phyloP scores from a whole-genome alignment of 2,329 filamentous ascomycete genomes.

The Pseudopithomyces maydicus region DNA sequence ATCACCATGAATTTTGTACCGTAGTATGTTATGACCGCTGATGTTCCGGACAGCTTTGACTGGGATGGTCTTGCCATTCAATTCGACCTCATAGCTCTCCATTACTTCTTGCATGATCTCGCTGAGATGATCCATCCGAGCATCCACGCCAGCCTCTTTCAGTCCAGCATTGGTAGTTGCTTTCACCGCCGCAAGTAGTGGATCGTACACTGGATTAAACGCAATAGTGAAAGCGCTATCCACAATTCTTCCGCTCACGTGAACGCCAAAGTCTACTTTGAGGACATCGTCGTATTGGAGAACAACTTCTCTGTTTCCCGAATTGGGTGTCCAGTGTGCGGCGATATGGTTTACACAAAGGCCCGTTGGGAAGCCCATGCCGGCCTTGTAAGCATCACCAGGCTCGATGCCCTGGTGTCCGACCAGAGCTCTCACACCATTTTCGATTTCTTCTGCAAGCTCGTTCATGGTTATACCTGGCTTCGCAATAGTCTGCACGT shows the following conservation, averaged over 20 bases:
- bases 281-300: slow-evolving; percentile 75
- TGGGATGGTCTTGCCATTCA: slow-evolving; percentile 75
- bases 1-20: slow-evolving; percentile 86
- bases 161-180: slow-evolving; percentile 77
- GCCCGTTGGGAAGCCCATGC: slow-evolving; percentile 85
- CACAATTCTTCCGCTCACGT: slow-evolving; percentile 72
- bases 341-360: slow-evolving; percentile 82
- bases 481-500: slow-evolving; percentile 76
- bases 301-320: slow-evolving; percentile 79
- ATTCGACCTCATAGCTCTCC: slow-evolving; percentile 87
- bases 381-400: slow-evolving; percentile 76
- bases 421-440: slow-evolving; percentile 74
- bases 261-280: slow-evolving; percentile 74
- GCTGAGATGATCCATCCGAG: slow-evolving; percentile 82
- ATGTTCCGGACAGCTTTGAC: slow-evolving; percentile 85
- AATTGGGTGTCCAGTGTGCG: slow-evolving; percentile 84
- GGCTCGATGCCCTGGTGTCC: slow-evolving; percentile 76
- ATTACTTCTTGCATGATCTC: slow-evolving; percentile 86
- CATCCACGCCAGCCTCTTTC: slow-evolving; percentile 87
- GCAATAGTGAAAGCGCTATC: slow-evolving; percentile 73
- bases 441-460: slow-evolving; percentile 83
- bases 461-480: slow-evolving; percentile 77
- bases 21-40: slow-evolving; percentile 89
- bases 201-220: slow-evolving; percentile 70
- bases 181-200: slow-evolving; percentile 67